Evolutionary conservation across 805 yeast genomes (phyloP), one percentile per base, ranked within the genome.

Genomic region (Kuraishia cidri): DNA sequence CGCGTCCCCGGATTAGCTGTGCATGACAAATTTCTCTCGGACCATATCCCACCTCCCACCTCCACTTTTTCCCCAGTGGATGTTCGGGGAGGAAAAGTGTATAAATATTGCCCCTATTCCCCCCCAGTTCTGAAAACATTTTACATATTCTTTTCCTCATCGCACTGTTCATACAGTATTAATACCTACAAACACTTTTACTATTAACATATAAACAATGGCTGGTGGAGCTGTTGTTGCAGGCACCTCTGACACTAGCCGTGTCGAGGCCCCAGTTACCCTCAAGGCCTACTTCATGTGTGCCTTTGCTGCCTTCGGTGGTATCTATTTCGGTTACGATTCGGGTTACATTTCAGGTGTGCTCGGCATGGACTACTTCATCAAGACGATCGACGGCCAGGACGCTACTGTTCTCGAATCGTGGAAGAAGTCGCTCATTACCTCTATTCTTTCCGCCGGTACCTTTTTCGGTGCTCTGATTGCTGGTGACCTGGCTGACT

Each of bases 381-480:
- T 57, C 35, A 41, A 48, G 7, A 44, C 56, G 6, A 42, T 43
- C 17, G 45, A 45, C 19, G 42, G 35, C 15, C 26, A 44, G 25
- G 36, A 41, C 14, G 42, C 40, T 24, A 27, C 42, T 15, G 51
- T 45, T 15, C 33, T 57, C 3, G 41, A 38, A 2, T 27, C 62
- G 3, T 57, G 51, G 47, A 44, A 53, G 36, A 53, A 53, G 38
- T 57, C 62, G 26, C 48, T 81, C 26, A 72, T 79, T 30, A 79
- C 82, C n/a, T 79, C 85, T n/a, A 74, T 79, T 35, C 62, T 80
- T 35, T 76, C 85, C 12, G 65, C 76, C 35, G 88, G 88, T 41
- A 79, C 86, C 11, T 75, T 77, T 44, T 57, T 66, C 40, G 90
- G 88, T 39, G 79, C 86, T 21, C 56, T 79, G 29, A 43, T 63